Percentiles rank a stretch among this genome's conserved stretches.
Conservation (phyloP, 345 rosid genomes). For the Salix purpurea region DNA sequence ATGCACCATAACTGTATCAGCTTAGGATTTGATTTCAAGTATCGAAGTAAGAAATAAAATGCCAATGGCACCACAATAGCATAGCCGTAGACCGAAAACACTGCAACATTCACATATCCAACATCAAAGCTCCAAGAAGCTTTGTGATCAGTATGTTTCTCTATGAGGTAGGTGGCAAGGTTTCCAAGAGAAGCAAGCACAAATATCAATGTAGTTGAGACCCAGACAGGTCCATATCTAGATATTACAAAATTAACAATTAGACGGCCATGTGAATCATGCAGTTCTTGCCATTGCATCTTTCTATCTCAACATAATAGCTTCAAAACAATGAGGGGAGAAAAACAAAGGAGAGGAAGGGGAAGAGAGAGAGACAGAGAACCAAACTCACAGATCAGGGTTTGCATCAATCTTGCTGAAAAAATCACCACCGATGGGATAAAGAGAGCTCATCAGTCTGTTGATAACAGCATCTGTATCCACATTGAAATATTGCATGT, state of each 20-base stretch:
- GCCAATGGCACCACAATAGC: conserved; percentile 73
- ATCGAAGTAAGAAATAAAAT: conserved; percentile 73
- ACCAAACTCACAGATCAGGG: conserved; percentile 80
- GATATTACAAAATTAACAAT: conserved; percentile 4
- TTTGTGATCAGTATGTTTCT: conserved; percentile 41
- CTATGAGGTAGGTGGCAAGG: conserved; percentile 76
- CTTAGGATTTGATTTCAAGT: conserved; percentile 78
- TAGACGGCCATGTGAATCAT: not conserved
- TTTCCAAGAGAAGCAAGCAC: conserved; percentile 78
- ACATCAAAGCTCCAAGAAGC: conserved; percentile 87
- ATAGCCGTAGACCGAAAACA: conserved; percentile 61
- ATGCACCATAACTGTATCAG: conserved; percentile 85
- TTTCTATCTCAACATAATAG: not conserved
- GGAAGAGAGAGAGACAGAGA: not conserved
- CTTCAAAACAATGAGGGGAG: too few relatives aligned
- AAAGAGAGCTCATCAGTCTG: conserved; percentile 73
- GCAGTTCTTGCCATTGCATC: too few relatives aligned
- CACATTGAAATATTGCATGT: conserved; percentile 77
- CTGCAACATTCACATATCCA: conserved; percentile 66
- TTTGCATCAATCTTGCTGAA: conserved; percentile 87
- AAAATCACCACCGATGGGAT: conserved; percentile 72
- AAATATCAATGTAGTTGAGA: conserved; percentile 84
- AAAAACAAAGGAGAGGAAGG: not conserved
- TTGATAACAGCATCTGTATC: conserved; percentile 79
- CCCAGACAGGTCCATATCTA: conserved; percentile 92